Conservation (phyloP, 768 basidiomycete species). For the Russula virescens region DNA sequence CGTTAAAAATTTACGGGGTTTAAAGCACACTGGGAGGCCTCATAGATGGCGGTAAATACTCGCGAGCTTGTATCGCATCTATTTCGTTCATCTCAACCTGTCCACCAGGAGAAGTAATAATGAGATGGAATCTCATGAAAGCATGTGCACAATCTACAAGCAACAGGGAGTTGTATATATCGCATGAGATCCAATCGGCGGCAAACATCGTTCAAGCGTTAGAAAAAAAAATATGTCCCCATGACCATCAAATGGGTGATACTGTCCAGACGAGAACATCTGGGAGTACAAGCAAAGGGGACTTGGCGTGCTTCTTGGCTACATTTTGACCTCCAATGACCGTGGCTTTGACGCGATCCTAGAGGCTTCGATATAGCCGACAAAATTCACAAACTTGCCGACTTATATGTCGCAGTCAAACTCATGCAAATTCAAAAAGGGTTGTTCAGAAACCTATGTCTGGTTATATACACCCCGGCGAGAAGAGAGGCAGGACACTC, state of each 20-base stretch:
- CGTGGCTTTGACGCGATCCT: constrained; percentile 23
- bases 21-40: too few relatives aligned
- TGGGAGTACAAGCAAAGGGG: constrained; percentile 15
- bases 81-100: too few relatives aligned
- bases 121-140: too few relatives aligned
- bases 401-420: not conserved
- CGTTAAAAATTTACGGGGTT: too few relatives aligned
- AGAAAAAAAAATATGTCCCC: constrained; percentile 7
- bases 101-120: too few relatives aligned
- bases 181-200: not conserved
- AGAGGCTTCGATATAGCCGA: constrained; percentile 33
- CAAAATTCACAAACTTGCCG: not conserved
- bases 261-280: constrained; percentile 16
- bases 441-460: constrained; percentile 24
- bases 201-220: not conserved
- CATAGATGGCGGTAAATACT: too few relatives aligned
- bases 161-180: not conserved
- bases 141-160: too few relatives aligned
- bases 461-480: not conserved
- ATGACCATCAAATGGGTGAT: not conserved
- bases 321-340: constrained; percentile 32
- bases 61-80: too few relatives aligned
- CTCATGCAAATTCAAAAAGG: not conserved
- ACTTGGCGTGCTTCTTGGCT: constrained; percentile 20
- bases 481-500: constrained; percentile 31